Percentiles rank a stretch among this genome's conserved stretches.
These are phyloP conservation scores for Saturnispora ahearnii DNA, from an alignment of 805 yeast species.

Conservation along the genomic window DNA sequence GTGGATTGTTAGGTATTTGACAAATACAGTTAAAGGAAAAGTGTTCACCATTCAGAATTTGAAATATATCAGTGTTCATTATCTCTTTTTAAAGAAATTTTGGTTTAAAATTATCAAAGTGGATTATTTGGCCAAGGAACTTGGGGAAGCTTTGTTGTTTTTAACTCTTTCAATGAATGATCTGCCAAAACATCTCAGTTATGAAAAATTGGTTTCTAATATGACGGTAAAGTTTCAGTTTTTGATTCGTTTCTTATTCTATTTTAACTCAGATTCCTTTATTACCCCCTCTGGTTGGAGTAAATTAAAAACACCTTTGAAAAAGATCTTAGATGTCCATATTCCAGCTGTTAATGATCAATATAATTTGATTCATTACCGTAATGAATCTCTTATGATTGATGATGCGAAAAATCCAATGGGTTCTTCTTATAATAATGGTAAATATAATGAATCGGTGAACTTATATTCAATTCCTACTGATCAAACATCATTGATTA, in stretches of 20 bases:
- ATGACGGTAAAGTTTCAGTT: constrained; percentile 23
- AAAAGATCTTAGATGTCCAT: constrained; percentile 29
- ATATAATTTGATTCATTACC: constrained; percentile 49
- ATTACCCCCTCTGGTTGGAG: constrained; percentile 60
- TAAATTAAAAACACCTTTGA: constrained; percentile 39
- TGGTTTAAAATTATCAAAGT: constrained; percentile 58
- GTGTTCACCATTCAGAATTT: constrained; percentile 15
- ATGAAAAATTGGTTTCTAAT: constrained; percentile 14
- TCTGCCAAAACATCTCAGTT: constrained; percentile 12
- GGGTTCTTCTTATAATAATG: neutral
- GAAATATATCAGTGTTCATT: constrained; percentile 23
- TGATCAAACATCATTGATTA: constrained; percentile 16
- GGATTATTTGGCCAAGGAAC: constrained; percentile 54
- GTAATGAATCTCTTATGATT: constrained; percentile 64
- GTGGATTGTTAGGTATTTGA: constrained; percentile 51
- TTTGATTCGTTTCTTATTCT: constrained; percentile 35
- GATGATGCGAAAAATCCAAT: constrained; percentile 25
- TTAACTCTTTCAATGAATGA: constrained; percentile 17
- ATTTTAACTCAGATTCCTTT: constrained; percentile 47
- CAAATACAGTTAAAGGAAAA: constrained; percentile 15
- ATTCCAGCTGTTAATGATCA: constrained; percentile 35
- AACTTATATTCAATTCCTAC: neutral
- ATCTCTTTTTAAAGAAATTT: constrained; percentile 52
- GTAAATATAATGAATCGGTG: neutral
- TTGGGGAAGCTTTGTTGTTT: constrained; percentile 49